Evolutionary conservation across 352 stramenopile species (phyloP).

Genomic region (Pythium aphanidermatum): DNA sequence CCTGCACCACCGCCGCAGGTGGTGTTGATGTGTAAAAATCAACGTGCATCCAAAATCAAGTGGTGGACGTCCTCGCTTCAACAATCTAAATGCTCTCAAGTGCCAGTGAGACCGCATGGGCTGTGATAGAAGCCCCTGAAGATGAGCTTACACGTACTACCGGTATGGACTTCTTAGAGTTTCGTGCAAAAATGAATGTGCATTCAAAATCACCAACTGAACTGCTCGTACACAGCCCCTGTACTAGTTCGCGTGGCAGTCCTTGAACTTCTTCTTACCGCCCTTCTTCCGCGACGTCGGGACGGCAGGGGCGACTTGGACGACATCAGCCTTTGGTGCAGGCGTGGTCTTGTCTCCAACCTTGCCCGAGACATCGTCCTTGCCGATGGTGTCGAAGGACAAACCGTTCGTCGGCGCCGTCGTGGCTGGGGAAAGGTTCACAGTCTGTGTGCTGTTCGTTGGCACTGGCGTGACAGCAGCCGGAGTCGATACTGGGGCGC

Average conservation of each 20-base stretch:
- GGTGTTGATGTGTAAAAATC: too few relatives aligned
- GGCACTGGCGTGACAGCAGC: not conserved
- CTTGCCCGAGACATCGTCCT: conserved; percentile 5
- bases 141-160: too few relatives aligned
- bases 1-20: too few relatives aligned
- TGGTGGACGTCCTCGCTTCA: too few relatives aligned
- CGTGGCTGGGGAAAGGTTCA: not conserved
- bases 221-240: too few relatives aligned
- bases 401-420: conserved; percentile 1
- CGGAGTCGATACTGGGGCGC: not conserved
- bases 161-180: too few relatives aligned
- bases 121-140: too few relatives aligned
- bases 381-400: conserved; percentile 11
- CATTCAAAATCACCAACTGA: too few relatives aligned
- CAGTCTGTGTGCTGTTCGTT: not conserved
- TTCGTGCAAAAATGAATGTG: not conserved
- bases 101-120: too few relatives aligned
- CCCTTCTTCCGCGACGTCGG: conserved; percentile 3
- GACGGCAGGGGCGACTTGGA: not conserved
- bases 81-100: not conserved
- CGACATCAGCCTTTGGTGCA: not conserved
- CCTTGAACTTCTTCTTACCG: conserved; percentile 3
- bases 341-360: not conserved
- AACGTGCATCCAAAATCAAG: too few relatives aligned
- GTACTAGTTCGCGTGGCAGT: conserved; percentile 10